phyloP scores from a whole-genome alignment of 495 filamentous ascomycete genomes.

The Penicillium daleae region DNA sequence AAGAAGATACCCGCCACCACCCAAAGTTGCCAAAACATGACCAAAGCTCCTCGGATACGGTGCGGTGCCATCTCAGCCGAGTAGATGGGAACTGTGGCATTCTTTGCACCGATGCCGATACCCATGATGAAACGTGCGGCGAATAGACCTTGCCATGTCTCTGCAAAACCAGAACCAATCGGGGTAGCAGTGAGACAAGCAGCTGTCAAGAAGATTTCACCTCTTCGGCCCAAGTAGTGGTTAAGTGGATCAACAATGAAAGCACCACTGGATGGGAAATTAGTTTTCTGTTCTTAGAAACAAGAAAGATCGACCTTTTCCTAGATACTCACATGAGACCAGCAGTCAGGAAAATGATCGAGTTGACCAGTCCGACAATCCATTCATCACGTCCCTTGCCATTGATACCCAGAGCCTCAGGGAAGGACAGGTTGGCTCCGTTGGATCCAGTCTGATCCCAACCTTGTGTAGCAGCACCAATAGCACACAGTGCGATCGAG shows the following conservation, averaged over 20 bases:
- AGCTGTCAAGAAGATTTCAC: conserved; percentile 60
- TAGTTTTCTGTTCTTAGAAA: neutral
- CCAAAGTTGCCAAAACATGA: conserved; percentile 69
- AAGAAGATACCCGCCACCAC: conserved; percentile 59
- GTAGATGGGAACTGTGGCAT: conserved; percentile 66
- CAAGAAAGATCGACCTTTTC: neutral
- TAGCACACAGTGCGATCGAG: conserved; percentile 36
- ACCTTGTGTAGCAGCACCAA: conserved; percentile 47
- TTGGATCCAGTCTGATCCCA: conserved; percentile 74
- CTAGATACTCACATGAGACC: conserved; percentile 43
- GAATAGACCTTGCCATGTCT: conserved; percentile 59
- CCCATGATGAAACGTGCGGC: conserved; percentile 59
- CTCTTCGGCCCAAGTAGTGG: conserved; percentile 56
- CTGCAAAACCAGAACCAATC: conserved; percentile 54
- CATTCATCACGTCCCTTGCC: conserved; percentile 50
- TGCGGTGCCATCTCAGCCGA: conserved; percentile 66
- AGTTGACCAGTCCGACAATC: conserved; percentile 64
- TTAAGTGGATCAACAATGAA: conserved; percentile 58
- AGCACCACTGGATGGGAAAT: conserved; percentile 48
- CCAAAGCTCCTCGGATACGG: conserved; percentile 63
- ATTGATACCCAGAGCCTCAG: conserved; percentile 54
- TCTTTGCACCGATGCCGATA: conserved; percentile 65
- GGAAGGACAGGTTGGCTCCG: conserved; percentile 66
- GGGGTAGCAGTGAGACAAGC: conserved; percentile 52
- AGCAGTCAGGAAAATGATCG: conserved; percentile 40